Conservation (phyloP, 2,329 filamentous ascomycete species). For the Hymenoscyphus fructigenus region DNA sequence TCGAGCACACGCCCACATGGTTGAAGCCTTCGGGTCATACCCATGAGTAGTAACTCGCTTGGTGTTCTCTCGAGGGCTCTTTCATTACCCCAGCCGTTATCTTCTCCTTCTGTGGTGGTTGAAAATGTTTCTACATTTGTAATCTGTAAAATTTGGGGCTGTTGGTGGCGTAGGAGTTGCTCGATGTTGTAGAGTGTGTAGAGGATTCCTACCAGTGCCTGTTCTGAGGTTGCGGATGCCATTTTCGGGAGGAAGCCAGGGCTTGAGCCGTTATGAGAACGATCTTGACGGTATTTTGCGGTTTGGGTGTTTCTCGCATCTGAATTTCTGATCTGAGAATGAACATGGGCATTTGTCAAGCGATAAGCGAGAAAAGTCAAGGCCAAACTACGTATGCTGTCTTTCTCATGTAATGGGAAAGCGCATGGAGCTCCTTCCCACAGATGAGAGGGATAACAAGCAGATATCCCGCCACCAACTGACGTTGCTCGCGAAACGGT, state of each 20-base stretch:
- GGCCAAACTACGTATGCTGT: neutral
- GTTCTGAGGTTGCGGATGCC: neutral
- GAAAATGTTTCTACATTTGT: neutral
- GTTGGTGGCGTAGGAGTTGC: neutral
- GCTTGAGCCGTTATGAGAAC: too few species aligned
- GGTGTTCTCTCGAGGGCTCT: neutral
- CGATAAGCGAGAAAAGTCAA: neutral
- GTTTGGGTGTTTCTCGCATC: neutral
- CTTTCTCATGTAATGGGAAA: neutral
- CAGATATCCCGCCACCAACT: neutral
- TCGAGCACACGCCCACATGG: neutral
- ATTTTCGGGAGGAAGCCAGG: neutral
- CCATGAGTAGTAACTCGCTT: neutral
- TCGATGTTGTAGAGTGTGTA: conserved; percentile 1
- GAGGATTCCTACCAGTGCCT: neutral
- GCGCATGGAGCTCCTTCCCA: too few species aligned
- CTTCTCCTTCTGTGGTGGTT: neutral
- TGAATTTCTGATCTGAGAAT: neutral
- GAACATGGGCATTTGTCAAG: neutral
- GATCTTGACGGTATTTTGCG: neutral
- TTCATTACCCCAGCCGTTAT: neutral
- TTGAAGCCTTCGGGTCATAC: neutral
- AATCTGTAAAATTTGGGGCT: neutral
- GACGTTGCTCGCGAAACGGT: neutral
- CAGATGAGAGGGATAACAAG: neutral